phyloP scores from a whole-genome alignment of 441 rosid species.

The Lepidium campestre region DNA sequence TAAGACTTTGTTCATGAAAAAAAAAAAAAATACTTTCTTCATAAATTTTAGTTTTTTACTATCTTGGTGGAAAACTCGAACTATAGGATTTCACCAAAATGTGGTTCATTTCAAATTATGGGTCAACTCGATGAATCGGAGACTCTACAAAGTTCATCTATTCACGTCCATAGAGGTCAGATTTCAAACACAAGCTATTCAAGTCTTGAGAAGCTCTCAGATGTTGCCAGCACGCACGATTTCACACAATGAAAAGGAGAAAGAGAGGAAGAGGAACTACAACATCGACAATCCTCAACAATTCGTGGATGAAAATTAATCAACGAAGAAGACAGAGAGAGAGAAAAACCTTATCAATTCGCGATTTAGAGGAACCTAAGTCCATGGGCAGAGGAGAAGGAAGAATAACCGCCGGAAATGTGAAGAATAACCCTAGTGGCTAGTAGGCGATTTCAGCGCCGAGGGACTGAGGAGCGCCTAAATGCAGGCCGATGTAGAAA shows the following conservation, averaged over 20 bases:
- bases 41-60: neutral
- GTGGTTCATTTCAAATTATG: neutral
- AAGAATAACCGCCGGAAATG: slow-evolving; percentile 21
- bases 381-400: slow-evolving; percentile 41
- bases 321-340: neutral
- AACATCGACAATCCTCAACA: slow-evolving; percentile 1
- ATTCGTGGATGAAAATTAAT: neutral
- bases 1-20: neutral
- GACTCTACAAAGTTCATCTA: neutral
- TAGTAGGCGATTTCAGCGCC: slow-evolving; percentile 13
- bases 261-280: slow-evolving; percentile 4
- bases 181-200: neutral
- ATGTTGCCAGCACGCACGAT: neutral
- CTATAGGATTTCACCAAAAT: neutral
- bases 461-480: slow-evolving; percentile 22
- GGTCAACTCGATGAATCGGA: neutral
- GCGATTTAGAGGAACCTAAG: slow-evolving; percentile 49
- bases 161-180: neutral
- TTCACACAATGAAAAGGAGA: neutral
- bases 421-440: slow-evolving; percentile 32
- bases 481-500: slow-evolving; percentile 14
- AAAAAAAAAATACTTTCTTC: neutral
- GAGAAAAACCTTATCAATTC: slow-evolving; percentile 61
- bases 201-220: neutral
- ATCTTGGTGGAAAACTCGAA: neutral